Percentiles rank a stretch among this genome's conserved stretches.
Evolutionary conservation across 176 grass and related monocot genomes (phyloP).

Genomic region (Echinochloa phyllopogon): DNA sequence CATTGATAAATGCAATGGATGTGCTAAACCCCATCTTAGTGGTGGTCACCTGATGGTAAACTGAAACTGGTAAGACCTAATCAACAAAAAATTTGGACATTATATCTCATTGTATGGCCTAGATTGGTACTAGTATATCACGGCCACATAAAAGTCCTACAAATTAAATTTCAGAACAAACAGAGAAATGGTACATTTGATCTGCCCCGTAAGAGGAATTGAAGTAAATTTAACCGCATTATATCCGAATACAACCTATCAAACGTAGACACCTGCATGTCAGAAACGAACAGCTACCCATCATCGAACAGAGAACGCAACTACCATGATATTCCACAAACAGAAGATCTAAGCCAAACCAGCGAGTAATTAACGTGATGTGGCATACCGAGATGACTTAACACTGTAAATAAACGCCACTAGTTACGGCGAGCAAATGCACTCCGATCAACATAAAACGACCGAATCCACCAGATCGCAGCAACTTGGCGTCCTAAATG

Average conservation of each 20-base stretch:
- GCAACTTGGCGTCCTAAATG: background rate
- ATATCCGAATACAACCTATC: background rate
- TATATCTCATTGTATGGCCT: no score
- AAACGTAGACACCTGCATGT: background rate
- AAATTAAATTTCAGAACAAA: background rate
- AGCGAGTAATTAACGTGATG: background rate
- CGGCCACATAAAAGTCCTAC: background rate
- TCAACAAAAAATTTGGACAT: background rate
- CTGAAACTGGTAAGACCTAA: background rate
- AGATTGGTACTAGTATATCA: background rate
- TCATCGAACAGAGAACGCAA: background rate
- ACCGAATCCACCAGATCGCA: background rate
- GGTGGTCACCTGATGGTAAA: background rate
- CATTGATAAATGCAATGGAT: background rate
- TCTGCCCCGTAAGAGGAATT: background rate
- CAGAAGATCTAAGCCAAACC: background rate
- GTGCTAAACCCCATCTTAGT: background rate
- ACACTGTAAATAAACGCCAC: background rate
- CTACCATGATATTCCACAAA: background rate
- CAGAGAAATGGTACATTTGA: background rate
- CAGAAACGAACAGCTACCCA: background rate
- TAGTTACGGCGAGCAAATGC: conserved; percentile 18
- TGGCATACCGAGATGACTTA: background rate
- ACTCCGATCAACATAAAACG: background rate
- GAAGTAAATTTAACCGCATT: background rate